These are phyloP conservation scores for Diatrype stigma DNA, from an alignment of 2,329 filamentous ascomycete genomes.

Conservation along the genomic window DNA sequence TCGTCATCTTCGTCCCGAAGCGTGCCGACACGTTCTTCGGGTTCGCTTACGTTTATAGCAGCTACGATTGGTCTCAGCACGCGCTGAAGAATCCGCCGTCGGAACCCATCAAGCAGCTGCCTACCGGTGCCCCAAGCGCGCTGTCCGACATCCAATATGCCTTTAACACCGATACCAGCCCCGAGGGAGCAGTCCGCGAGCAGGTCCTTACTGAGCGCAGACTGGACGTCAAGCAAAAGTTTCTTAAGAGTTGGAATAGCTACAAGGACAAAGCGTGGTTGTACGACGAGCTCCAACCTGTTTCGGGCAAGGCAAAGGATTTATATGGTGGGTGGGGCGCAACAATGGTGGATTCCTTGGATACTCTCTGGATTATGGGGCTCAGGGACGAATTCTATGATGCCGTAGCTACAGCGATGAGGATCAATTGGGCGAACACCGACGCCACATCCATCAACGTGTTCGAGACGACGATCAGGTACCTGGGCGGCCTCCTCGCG, in stretches of 20 bases:
- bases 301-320: constrained; percentile 42
- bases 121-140: constrained; percentile 18
- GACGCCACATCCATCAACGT: constrained; percentile 34
- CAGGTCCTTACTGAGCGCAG: constrained; percentile 22
- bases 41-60: constrained; percentile 22
- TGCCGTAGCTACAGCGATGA: constrained; percentile 44
- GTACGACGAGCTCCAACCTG: constrained; percentile 47
- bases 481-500: constrained; percentile 41
- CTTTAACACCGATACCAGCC: constrained; percentile 22
- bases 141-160: constrained; percentile 24
- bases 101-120: constrained; percentile 19
- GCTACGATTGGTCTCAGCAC: constrained; percentile 26
- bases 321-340: constrained; percentile 53
- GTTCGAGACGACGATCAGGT: constrained; percentile 45
- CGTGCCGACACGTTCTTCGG: constrained; percentile 19
- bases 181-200: constrained; percentile 19
- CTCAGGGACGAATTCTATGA: constrained; percentile 52
- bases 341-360: constrained; percentile 56
- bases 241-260: constrained; percentile 42
- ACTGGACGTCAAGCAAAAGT: constrained; percentile 37
- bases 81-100: constrained; percentile 20
- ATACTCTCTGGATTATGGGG: constrained; percentile 61
- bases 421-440: constrained; percentile 46
- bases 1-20: constrained; percentile 23
- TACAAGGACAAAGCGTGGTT: constrained; percentile 51